Evolutionary conservation across 495 filamentous ascomycete species (phyloP).

Genomic region (Aspergillus homomorphus): DNA sequence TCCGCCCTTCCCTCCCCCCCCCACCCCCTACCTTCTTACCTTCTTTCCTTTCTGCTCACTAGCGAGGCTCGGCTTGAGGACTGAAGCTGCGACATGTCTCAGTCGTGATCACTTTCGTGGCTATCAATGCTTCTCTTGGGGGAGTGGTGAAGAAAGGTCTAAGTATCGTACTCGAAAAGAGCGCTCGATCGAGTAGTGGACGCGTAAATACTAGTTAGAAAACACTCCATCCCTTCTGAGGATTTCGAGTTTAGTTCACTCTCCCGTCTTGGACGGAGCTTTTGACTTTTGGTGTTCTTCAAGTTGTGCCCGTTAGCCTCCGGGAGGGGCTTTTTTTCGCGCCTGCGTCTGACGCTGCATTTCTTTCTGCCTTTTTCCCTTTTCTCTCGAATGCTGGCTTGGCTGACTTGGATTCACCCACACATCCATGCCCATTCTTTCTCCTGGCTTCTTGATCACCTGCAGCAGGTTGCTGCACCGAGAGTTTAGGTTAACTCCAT

Average conservation of each 20-base stretch:
- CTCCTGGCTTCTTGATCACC: not conserved
- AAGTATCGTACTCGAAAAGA: too few species aligned
- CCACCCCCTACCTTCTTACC: too few species aligned
- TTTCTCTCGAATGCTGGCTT: slow-evolving; percentile 15
- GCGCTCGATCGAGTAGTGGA: too few species aligned
- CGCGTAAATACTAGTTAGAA: too few species aligned
- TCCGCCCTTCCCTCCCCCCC: too few species aligned
- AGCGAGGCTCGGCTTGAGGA: not conserved
- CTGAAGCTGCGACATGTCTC: not conserved
- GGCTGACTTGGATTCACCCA: not conserved
- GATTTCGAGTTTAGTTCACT: not conserved
- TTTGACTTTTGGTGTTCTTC: not conserved
- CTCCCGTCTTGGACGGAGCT: not conserved
- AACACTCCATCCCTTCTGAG: too few species aligned
- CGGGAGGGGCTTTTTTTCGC: not conserved
- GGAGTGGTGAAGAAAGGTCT: not conserved
- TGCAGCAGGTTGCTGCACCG: not conserved
- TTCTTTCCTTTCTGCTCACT: not conserved
- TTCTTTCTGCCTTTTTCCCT: slow-evolving; percentile 5
- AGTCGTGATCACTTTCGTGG: not conserved
- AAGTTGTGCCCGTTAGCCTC: not conserved
- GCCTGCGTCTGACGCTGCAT: not conserved
- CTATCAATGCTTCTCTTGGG: not conserved
- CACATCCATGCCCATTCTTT: slow-evolving; percentile 15
- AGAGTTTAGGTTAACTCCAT: not conserved